Evolutionary conservation across 2,329 filamentous ascomycete species (phyloP).

Genomic region (Aspergillus sp.): DNA sequence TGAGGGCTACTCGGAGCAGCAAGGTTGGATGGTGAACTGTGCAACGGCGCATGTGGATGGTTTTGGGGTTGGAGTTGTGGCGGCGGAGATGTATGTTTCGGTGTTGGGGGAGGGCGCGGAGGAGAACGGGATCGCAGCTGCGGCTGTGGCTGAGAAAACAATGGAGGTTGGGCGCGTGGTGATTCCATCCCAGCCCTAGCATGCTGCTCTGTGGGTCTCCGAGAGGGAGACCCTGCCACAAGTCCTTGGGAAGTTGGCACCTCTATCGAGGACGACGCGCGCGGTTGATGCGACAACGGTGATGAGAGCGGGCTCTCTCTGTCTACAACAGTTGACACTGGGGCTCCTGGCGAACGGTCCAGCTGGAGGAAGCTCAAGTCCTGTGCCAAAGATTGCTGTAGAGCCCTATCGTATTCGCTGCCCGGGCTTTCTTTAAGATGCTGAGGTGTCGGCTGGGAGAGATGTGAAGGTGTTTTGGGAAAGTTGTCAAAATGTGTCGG

Average conservation of each 20-base stretch:
- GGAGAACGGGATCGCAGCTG: conserved; percentile 6
- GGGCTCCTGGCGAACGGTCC: conserved; percentile 25
- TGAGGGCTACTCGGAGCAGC: conserved; percentile 5
- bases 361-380: conserved; percentile 43
- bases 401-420: conserved; percentile 42
- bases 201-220: conserved; percentile 17
- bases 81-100: conserved; percentile 57
- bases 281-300: conserved; percentile 25
- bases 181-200: conserved; percentile 8
- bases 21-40: conserved; percentile 8
- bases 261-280: conserved; percentile 30
- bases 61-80: conserved; percentile 12
- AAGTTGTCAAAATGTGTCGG: conserved; percentile 50
- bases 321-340: conserved; percentile 16
- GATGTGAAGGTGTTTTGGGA: conserved; percentile 49
- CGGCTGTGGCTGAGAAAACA: conserved; percentile 5
- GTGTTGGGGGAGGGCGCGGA: conserved; percentile 43
- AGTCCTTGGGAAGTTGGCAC: conserved; percentile 34
- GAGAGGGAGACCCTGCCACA: conserved; percentile 21
- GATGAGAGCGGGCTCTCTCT: conserved; percentile 13
- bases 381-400: conserved; percentile 43
- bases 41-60: conserved; percentile 9
- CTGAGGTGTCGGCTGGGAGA: conserved; percentile 40
- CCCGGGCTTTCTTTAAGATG: conserved; percentile 36
- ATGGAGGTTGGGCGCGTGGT: conserved; percentile 15